Evolutionary conservation across 257 asterid species (phyloP), one percentile per base, ranked within the genome.

Genomic region (Solanum chiquidenum): DNA sequence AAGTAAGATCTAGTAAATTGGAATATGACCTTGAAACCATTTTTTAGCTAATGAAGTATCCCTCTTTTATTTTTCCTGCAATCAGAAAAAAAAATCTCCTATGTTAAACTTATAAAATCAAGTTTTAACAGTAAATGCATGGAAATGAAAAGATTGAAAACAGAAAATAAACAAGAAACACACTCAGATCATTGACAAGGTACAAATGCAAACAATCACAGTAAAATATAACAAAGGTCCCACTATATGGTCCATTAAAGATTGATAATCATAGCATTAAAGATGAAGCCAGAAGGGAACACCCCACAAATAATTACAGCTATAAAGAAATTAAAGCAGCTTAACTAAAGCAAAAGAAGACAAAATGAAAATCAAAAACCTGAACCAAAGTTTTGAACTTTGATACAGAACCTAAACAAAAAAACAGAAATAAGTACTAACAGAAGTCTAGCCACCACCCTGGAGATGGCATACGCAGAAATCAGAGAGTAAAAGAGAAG

Each of bases 11-110:
- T 93, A 94, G 86, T 46, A 95, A 91, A 91, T 95, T 95, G 71
- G 98, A 94, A 83, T 94, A 95, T 55, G 98, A 95, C 89, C 98
- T 92, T 6, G 98, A 95, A 72, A 89, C 95, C 98, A 95, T 85
- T 76, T 55, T 87, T 49, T 31, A 27, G 31, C 40, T 27, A 20
- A 80, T 85, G 9, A 40, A 79, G 29, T 64, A 34, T 68, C 86
- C 27, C 35, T 33, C 13, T 33, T 55, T 72, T 21, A n/a, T 23
- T 6, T 44, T 84, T 27, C 60, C 87, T 23, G 62, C 38, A 84
- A 86, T 74, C 60, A 86, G 75, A 21, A 60, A 87, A 8, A 42
- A 46, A 75, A 52, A 66, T 58, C 85, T 84, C 87, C 66, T 84
- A 31, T 64, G 42, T 60, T 25, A 38, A 87, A 87, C 23, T 38